Evolutionary conservation across 108 stramenopile genomes (phyloP), one percentile per base, ranked within the genome.

Genomic region (Nitzschia palea): DNA sequence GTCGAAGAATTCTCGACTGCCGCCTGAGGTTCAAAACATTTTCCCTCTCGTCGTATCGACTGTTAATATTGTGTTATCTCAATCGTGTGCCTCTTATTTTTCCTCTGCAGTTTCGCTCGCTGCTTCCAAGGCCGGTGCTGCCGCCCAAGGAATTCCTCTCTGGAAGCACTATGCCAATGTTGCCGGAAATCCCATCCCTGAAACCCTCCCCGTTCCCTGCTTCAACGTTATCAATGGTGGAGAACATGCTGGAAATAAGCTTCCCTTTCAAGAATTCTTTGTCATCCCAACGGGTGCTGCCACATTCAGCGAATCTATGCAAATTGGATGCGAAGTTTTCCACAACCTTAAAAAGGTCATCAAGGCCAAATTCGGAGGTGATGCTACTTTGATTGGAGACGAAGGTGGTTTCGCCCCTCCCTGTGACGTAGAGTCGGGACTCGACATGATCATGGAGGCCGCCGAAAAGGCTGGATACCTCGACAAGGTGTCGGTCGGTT

Each of bases 211-310:
- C 27, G 97, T 99, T 52, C 99, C 99, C 22, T 95, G 97, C 73
- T 99, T 99, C 94, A 99, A 99, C 82, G 99, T 99, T 23, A 99
- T 99, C 86, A 99, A 99, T 75, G 99, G 99, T 55, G 99, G 99
- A 44, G 90, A 91, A 65, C 99, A 99, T 73, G 99, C 99, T 32
- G 99, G 99, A 60, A 99, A 99, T 87, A 90, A 81, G 68, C 85
- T 99, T 34, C 96, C 99, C 26, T 99, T 99, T 78, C 97, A 99
- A 80, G 99, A 99, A 81, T 99, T 98, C 93, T 98, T 99, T 78
- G 93, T 99, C 79, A 95, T 99, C 71, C 99, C 99, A 33, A 98
- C 97, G 25, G 99, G 97, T 14, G 98, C 98, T 20, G 73, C 79
- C 44, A 83, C 88, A 33, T 99, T 98, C 86, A 74, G 69, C 63